Evolutionary conservation across 179 eudicot genomes (phyloP), one percentile per base, ranked within the genome.

Genomic region (Amaranthus tricolor): DNA sequence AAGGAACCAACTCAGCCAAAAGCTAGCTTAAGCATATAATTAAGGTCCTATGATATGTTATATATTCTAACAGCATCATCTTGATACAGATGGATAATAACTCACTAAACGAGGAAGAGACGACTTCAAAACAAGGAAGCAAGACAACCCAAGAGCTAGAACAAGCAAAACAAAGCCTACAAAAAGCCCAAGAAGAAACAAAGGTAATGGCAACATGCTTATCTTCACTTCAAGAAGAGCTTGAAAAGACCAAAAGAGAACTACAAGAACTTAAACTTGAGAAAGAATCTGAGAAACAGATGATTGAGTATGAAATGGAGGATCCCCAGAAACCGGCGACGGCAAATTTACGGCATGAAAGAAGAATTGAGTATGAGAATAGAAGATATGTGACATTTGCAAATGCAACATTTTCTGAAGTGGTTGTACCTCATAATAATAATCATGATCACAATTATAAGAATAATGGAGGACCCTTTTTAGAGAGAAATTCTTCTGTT

Each of bases 381-480:
- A 92, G 85, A 81, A 87, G 86, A 76, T 90, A 86, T 52, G 97
- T 92, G 8, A 86, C 89, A 2, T 94, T 92, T 62, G 92, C 91
- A 0, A 88, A 86, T 70, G 82, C 88, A 16, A 71, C 90, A 44
- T 62, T 81, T 13, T 87, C 87, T 61, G 75, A 78, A 62, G 82
- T 86, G 51, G 51, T 76, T 9, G 78, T 78, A 12, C 75, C 73
- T 69, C 70, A 53, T 31, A 57, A 57, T 57, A 57, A 5, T 16
- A 45, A 44, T 16, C 51, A 53, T 3, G 70, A 53, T 66, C 55
- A 49, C 13, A 69, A 69, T 2, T 10, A 21, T 5, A 60, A 0
- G 20, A 60, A 79, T 17, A 66, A 68, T n/a, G 79, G 76, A 15
- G 83, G 83, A 24, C 82, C 81, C 0, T 76, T 86, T 49, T 68